Base-by-base conservation (phyloP, 2,329 filamentous ascomycete genomes). In the Incumbomyces lentus region DNA sequence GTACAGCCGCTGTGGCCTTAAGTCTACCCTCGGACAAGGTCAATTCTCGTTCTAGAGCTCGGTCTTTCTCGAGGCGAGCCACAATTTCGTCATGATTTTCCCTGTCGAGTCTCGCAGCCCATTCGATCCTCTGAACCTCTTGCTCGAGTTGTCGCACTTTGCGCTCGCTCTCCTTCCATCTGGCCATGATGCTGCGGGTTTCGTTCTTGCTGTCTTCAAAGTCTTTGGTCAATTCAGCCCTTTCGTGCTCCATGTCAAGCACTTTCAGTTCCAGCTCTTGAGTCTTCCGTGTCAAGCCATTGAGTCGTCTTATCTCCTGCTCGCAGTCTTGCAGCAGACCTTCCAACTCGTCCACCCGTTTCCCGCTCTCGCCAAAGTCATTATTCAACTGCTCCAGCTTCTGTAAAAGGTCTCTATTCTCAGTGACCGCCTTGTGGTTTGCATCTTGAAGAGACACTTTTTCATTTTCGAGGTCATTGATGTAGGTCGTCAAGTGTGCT, bases 81-180 rank as follows among this genome's bases (percentile, higher is more conserved):
- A 95, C 70, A 33, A 94, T 76, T 59, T 95, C 86, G 26, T 78
- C 73, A 65, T 95, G 89, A 11, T 84, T 79, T 55, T 92, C 80
- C 18, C 79, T 78, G 62, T 96, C 90, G 58, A 87, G 79, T 36
- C 72, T 76, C 1, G 86, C 79, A 60, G 96, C 90, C 50, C 76
- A 76, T 61, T 96, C 90, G 60, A 98, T 92, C 52, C 78, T 76
- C 60, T 95, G 89, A 14, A 96, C 72, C 64, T 96, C 87, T 50
- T 88, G 83, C 60, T 95, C 84, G 50, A 98, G 74, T 53, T 86
- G 78, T 45, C 74, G 72, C 50, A 96, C 76, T 26, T 81, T 84
- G 32, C 80, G 75, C 68, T 96, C 88, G 1, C 92, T 88, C 58
- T 84, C 80, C 67, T 81, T 84, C 84, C 88, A 96, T 56, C 89